Conservation (phyloP, 345 rosid genomes). For the Gossypioides kirkii region DNA sequence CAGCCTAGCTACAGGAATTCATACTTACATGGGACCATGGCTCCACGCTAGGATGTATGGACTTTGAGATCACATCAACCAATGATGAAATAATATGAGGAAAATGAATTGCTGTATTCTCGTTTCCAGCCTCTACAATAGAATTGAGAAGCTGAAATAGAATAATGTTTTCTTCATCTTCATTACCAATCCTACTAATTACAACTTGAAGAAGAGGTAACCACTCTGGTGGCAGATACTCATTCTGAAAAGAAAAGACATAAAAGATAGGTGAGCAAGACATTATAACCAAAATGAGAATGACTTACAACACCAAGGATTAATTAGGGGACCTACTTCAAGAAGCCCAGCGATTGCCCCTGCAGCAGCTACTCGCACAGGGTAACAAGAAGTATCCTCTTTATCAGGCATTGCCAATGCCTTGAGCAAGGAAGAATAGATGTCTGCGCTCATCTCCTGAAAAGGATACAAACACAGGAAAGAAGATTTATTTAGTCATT, state of each 20-base stretch:
- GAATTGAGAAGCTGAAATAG: constrained; percentile 69
- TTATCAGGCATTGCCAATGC: constrained; percentile 63
- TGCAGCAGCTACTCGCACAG: constrained; percentile 79
- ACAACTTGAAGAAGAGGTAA: constrained; percentile 67
- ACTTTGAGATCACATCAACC: constrained; percentile 44
- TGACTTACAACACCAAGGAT: constrained; percentile 10
- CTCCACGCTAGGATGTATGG: constrained; percentile 42
- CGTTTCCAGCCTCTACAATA: constrained; percentile 56
- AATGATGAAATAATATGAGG: constrained; percentile 59
- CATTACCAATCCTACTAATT: constrained; percentile 57
- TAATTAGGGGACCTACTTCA: constrained; percentile 43
- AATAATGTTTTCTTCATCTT: constrained; percentile 58
- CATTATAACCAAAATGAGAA: constrained; percentile 2
- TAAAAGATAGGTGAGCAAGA: constrained; percentile 16
- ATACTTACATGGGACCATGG: constrained; percentile 70
- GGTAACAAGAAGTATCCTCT: constrained; percentile 50
- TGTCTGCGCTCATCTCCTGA: constrained; percentile 62
- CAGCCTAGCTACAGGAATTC: constrained; percentile 13
- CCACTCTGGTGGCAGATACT: constrained; percentile 78
- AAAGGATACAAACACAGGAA: constrained; percentile 21
- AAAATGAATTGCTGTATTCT: constrained; percentile 53
- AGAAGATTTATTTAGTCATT: neutral
- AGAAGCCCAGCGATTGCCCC: constrained; percentile 67
- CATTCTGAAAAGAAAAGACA: constrained; percentile 47
- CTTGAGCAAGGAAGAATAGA: constrained; percentile 69